These are phyloP conservation scores for Wallacemonas sp. DNA, from an alignment of 208 protist genomes.

Conservation along the genomic window DNA sequence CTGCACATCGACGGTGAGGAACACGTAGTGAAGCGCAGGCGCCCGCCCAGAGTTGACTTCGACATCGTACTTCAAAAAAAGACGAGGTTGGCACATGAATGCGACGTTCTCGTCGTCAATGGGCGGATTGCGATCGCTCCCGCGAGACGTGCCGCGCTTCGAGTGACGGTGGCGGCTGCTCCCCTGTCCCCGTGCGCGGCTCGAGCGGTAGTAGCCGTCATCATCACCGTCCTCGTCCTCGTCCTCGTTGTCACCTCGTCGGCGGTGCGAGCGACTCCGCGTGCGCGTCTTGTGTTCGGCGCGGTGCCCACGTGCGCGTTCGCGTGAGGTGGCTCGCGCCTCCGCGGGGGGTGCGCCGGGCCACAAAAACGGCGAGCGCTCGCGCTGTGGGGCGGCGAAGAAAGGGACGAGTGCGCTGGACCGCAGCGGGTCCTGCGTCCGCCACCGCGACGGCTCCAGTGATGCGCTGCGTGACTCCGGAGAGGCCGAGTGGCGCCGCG, in stretches of 20 bases:
- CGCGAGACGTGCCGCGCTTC: neutral
- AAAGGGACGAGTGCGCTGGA: neutral
- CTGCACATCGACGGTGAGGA: conserved; percentile 48
- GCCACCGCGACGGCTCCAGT: neutral
- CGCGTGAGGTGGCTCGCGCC: too few relatives aligned
- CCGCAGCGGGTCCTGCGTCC: neutral
- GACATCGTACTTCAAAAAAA: conserved; percentile 46
- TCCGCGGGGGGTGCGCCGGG: too few relatives aligned
- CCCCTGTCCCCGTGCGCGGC: neutral
- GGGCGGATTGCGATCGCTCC: neutral
- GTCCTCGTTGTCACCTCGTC: neutral
- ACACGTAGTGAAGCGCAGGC: conserved; percentile 36
- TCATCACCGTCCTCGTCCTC: neutral
- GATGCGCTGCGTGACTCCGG: too few relatives aligned
- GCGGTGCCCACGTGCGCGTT: too few relatives aligned
- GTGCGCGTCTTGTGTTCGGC: neutral
- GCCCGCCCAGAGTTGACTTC: neutral
- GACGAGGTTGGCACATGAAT: conserved; percentile 38
- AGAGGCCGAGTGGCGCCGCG: too few relatives aligned
- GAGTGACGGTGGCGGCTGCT: neutral
- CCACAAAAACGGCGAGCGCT: neutral
- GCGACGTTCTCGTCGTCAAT: conserved; percentile 19
- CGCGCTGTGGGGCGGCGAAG: neutral
- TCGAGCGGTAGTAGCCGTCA: neutral
- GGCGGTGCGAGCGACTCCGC: neutral